These are phyloP conservation scores for Talaromyces sp. DNA, from an alignment of 2,329 filamentous ascomycete species.

Conservation along the genomic window DNA sequence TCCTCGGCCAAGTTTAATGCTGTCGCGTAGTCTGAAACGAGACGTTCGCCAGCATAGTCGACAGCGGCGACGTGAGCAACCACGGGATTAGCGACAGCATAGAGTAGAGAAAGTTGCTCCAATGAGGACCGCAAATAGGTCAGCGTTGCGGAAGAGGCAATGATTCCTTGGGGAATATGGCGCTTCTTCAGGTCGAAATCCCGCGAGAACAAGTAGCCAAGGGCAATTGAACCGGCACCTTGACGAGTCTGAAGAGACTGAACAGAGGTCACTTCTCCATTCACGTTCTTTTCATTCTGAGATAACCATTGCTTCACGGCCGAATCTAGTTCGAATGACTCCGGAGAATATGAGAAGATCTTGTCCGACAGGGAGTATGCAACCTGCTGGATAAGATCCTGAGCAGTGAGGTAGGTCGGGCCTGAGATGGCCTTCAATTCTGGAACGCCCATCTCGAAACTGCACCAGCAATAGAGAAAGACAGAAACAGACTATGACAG, in stretches of 20 bases:
- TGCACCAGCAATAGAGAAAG: neutral
- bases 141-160: conserved; percentile 81
- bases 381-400: conserved; percentile 92
- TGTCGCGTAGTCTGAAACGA: conserved; percentile 83
- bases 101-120: conserved; percentile 87
- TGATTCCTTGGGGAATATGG: conserved; percentile 82
- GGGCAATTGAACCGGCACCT: conserved; percentile 83
- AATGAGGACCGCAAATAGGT: conserved; percentile 76
- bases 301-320: conserved; percentile 75
- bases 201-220: conserved; percentile 96
- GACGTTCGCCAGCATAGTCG: conserved; percentile 70
- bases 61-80: conserved; percentile 88
- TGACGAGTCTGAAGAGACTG: conserved; percentile 79
- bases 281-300: conserved; percentile 69
- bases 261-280: conserved; percentile 75
- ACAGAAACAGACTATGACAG: neutral
- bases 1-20: conserved; percentile 82
- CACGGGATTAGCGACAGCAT: conserved; percentile 87
- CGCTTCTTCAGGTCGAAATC: conserved; percentile 92
- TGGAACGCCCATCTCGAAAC: conserved; percentile 23
- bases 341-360: conserved; percentile 93
- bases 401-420: conserved; percentile 87
- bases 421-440: conserved; percentile 65
- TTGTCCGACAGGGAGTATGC: conserved; percentile 94
- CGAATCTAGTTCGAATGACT: conserved; percentile 85